Evolutionary conservation across 202 grass and related monocot genomes (phyloP).

Genomic region (Setaria viridis): DNA sequence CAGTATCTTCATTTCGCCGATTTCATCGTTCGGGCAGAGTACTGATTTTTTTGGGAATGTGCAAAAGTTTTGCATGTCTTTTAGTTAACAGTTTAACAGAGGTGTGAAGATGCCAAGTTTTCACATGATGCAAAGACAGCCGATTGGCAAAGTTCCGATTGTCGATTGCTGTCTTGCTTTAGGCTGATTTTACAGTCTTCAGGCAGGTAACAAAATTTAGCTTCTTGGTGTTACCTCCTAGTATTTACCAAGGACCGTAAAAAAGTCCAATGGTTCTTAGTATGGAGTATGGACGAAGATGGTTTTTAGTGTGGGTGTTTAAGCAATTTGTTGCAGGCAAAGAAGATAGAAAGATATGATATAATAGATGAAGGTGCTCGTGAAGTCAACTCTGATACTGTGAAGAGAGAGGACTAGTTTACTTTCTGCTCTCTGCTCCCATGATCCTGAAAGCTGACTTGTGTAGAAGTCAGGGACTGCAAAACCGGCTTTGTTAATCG

Average conservation of each 20-base stretch:
- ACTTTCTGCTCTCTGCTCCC: background rate
- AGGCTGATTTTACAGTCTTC: background rate
- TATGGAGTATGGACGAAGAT: background rate
- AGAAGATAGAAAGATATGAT: background rate
- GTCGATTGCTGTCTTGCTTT: background rate
- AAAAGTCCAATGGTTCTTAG: background rate
- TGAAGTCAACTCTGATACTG: background rate
- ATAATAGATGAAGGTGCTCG: background rate
- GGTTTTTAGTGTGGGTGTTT: background rate
- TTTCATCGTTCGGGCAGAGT: background rate
- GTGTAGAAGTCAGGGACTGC: background rate
- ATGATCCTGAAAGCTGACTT: constrained; percentile 5
- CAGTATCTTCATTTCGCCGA: background rate
- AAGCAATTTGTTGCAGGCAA: background rate
- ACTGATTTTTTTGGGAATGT: too few species aligned
- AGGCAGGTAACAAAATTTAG: background rate
- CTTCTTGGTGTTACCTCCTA: background rate
- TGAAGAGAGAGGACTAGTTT: background rate
- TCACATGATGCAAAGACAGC: too few species aligned
- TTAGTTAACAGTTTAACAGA: background rate
- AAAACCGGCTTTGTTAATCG: background rate
- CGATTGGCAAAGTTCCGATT: background rate
- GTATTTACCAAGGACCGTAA: background rate
- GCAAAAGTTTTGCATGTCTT: background rate
- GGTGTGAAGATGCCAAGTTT: too few species aligned